Base-by-base conservation (phyloP, 352 stramenopile genomes). In the Ophiocytium majus region DNA sequence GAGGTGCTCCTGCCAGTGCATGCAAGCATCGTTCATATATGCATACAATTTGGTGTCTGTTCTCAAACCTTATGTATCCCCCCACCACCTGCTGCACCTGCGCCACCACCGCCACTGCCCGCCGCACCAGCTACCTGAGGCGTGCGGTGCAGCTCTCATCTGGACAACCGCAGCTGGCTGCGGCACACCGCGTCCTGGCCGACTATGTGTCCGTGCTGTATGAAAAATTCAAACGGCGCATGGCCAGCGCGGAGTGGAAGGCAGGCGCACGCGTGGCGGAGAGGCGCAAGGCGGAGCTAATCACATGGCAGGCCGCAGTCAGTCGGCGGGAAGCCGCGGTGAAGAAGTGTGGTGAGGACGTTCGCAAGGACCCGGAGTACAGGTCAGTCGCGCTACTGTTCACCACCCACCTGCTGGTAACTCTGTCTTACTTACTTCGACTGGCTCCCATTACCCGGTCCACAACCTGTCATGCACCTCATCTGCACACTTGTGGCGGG, bases 171-270 rank as follows among this genome's bases (percentile, higher is more conserved):
- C 57, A 82, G 50, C 82, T 86, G 17, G 82, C 49, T 10, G 49
- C 82, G 5, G 82, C 82, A 32, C 82, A 86, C 19, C 82, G 81
- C 63, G 79, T 57, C 14, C 82, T 86, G 28, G 82, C 82, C 10
- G 82, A 86, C 50, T 86, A 86, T 49, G 57, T 86, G 19, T 75
- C 82, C 50, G 82, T 75, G 0, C 76, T 86, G 34, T 82, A 86
- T 76, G 74, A 75, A 32, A 81, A 57, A 9, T 75, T 86, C 74
- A 86, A 50, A 50, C 57, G 82, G 5, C 82, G 82, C 28, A 76
- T 86, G 75, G 82, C 82, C 31, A 86, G 82, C 63, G 37, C 76
- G 1, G 82, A 86, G 76, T 86, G 82, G 82, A 14, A 35, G 32
- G 82, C 82, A 63, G 82, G 74, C 28, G 74, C 74, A 34, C 33